Evolutionary conservation across 805 yeast genomes (phyloP).

Genomic region (Dipodascopsis uninucleata): DNA sequence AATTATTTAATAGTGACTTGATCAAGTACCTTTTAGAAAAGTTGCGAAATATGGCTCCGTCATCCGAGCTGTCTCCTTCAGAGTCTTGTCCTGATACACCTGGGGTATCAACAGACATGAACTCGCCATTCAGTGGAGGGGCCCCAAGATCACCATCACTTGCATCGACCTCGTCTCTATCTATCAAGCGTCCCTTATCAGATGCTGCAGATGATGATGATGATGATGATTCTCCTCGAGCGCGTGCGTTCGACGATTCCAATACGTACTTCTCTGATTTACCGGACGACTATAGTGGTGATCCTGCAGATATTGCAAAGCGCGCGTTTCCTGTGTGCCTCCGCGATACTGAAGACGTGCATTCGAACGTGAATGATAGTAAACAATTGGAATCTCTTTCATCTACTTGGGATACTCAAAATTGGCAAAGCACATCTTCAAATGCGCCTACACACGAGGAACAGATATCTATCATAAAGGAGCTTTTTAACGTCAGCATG

Average conservation of each 20-base stretch:
- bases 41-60: not conserved
- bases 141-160: conserved; percentile 3
- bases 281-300: conserved; percentile 2
- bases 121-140: not conserved
- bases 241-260: conserved; percentile 16
- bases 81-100: conserved; percentile 1
- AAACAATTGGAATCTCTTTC: no score
- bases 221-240: conserved; percentile 18
- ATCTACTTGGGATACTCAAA: no score
- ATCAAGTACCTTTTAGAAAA: not conserved
- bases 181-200: conserved; percentile 13
- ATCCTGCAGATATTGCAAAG: conserved; percentile 4
- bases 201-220: conserved; percentile 13
- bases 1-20: no score
- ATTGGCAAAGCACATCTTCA: no score
- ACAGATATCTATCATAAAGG: conserved; percentile 7
- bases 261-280: conserved; percentile 1
- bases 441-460: conserved; percentile 12
- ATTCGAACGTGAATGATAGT: no score
- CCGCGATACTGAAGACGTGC: no score
- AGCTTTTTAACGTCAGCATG: conserved; percentile 1
- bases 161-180: conserved; percentile 1
- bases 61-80: not conserved
- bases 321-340: no score
- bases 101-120: not conserved